Evolutionary conservation across 176 grass and related monocot genomes (phyloP).

Genomic region (Alopecurus myosuroides): DNA sequence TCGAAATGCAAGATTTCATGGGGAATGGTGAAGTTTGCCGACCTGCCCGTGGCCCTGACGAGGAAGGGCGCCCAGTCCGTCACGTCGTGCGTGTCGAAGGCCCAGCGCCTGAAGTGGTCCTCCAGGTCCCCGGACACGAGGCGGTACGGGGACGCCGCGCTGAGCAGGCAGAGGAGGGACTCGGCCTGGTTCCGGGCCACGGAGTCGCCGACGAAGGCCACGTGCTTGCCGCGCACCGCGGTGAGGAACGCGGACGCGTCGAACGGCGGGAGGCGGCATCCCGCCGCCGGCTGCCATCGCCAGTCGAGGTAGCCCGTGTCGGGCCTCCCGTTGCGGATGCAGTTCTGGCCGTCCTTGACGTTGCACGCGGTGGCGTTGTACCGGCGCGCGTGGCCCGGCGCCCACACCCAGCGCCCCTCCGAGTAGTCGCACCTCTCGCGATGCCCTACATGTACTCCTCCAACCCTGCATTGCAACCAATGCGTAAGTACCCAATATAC

Average conservation of each 20-base stretch:
- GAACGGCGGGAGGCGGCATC: conserved; percentile 40
- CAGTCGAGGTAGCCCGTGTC: conserved; percentile 35
- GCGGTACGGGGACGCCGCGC: conserved; percentile 2
- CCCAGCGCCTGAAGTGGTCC: background rate
- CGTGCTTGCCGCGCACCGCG: conserved; percentile 38
- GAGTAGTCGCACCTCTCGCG: conserved; percentile 4
- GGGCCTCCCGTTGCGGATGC: background rate
- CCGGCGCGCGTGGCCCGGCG: background rate
- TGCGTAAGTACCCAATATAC: background rate
- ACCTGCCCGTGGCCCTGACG: conserved; percentile 1
- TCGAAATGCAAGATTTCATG: conserved; percentile 28
- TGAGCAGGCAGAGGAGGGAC: conserved; percentile 54
- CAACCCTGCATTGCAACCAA: background rate
- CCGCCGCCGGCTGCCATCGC: conserved; percentile 52
- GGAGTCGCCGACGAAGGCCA: conserved; percentile 70
- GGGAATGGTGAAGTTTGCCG: conserved; percentile 24
- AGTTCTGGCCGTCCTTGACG: background rate
- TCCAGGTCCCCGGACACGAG: conserved; percentile 2
- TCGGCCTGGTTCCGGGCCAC: conserved; percentile 66
- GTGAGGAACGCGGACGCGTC: conserved; percentile 31
- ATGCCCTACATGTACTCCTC: background rate
- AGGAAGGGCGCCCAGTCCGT: conserved; percentile 51
- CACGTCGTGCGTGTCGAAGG: conserved; percentile 16
- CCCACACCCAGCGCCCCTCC: background rate
- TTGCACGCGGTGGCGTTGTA: background rate